Evolutionary conservation across 2,329 filamentous ascomycete genomes (phyloP).

Genomic region (Pyrenophora seminiperda): DNA sequence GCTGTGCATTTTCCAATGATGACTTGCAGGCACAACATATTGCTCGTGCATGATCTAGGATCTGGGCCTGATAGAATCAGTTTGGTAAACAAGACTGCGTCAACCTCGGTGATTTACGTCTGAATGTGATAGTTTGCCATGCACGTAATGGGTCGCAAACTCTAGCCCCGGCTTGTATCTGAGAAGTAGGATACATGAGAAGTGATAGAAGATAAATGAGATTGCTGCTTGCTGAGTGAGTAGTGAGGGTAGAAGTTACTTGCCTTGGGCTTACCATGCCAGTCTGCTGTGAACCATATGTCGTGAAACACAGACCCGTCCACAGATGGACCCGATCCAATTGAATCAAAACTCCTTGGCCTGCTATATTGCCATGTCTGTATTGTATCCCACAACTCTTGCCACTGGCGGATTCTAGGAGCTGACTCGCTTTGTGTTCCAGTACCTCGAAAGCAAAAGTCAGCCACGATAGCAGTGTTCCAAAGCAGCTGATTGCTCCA

Average conservation of each 20-base stretch:
- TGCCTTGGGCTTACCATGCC: conserved; percentile 29
- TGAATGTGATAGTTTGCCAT: conserved; percentile 19
- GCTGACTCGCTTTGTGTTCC: conserved; percentile 17
- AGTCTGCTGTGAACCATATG: conserved; percentile 38
- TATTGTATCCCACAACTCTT: conserved; percentile 30
- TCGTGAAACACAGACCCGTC: conserved; percentile 26
- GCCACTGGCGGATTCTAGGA: conserved; percentile 23
- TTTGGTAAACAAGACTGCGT: not conserved
- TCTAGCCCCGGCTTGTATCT: conserved; percentile 37
- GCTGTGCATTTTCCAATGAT: conserved; percentile 29
- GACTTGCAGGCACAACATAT: conserved; percentile 36
- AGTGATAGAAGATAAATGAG: conserved; percentile 36
- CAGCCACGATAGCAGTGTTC: conserved; percentile 36
- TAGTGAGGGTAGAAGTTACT: not conserved
- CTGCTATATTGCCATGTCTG: conserved; percentile 32
- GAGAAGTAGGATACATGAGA: conserved; percentile 37
- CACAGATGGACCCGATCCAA: conserved; percentile 26
- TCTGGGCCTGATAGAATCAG: conserved; percentile 21
- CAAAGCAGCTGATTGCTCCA: conserved; percentile 44
- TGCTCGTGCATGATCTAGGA: conserved; percentile 32
- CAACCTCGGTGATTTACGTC: conserved; percentile 23
- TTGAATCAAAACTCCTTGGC: conserved; percentile 35
- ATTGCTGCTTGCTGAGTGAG: conserved; percentile 20
- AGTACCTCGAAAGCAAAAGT: conserved; percentile 36
- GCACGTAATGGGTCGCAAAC: conserved; percentile 31